A percentile compares a stretch with the other conserved stretches of the same genome.
Evolutionary conservation across 208 protist species (phyloP).

Genomic region (Trypanosoma brucei): DNA sequence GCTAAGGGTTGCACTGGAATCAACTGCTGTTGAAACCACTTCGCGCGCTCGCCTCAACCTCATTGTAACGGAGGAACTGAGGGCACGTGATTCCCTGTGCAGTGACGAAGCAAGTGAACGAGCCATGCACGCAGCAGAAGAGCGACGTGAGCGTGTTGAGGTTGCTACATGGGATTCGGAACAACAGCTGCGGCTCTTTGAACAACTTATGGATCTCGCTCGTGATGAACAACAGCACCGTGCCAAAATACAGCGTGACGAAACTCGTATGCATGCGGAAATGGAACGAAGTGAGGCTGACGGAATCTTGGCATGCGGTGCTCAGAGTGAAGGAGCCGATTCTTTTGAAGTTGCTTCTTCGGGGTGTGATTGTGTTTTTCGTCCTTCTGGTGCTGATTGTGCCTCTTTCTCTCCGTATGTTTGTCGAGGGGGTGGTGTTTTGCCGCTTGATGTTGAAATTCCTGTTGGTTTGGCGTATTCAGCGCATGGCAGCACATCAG

Average conservation of each 20-base stretch:
- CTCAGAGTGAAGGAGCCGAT: too few species aligned
- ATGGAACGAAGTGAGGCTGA: not conserved
- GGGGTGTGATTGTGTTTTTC: too few species aligned
- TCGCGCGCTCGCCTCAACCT: conserved; percentile 4
- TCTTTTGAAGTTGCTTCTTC: too few species aligned
- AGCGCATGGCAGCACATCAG: too few species aligned
- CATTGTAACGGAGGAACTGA: conserved; percentile 12
- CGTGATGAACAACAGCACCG: conserved; percentile 1
- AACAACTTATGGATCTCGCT: not conserved
- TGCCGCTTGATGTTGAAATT: too few species aligned
- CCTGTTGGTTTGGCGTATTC: too few species aligned
- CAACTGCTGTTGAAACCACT: not conserved
- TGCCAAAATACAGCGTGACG: not conserved
- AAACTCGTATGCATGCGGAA: not conserved
- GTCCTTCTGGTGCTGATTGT: too few species aligned
- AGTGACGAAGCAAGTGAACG: conserved; percentile 13
- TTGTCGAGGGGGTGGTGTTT: too few species aligned
- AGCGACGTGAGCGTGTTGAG: conserved; percentile 2
- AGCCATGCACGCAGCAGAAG: not conserved
- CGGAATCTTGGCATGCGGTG: not conserved
- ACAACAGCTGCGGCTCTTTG: not conserved
- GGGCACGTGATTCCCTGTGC: conserved; percentile 7
- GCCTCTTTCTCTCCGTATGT: too few species aligned
- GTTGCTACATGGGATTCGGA: not conserved
- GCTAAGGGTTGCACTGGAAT: not conserved